Conservation (phyloP, 306 rosid genomes). For the Quercus cerris region DNA sequence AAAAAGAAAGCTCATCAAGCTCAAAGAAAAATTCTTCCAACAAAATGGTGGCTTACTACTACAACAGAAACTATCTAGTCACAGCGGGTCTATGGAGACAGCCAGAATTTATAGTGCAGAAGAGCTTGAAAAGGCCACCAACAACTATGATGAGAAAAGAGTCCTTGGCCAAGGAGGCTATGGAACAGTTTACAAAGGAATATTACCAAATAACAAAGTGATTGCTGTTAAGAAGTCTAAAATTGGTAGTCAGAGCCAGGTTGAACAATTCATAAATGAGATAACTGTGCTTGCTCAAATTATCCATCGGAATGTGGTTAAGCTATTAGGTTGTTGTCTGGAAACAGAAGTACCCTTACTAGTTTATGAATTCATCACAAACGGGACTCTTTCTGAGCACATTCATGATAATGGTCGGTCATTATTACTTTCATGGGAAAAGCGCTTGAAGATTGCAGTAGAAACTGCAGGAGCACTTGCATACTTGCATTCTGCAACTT, state of each 20-base stretch:
- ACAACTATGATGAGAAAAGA: background rate
- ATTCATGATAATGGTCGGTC: slow-evolving; percentile 1
- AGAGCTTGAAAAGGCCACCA: slow-evolving; percentile 24
- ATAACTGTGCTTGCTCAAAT: slow-evolving; percentile 23
- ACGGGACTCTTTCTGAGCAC: slow-evolving; percentile 10
- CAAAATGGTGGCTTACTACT: slow-evolving; percentile 24
- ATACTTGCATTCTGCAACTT: slow-evolving; percentile 18
- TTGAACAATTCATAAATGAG: slow-evolving; percentile 26
- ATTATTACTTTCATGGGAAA: slow-evolving; percentile 5
- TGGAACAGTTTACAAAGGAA: slow-evolving; percentile 22
- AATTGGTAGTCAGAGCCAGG: slow-evolving; percentile 9
- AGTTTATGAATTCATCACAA: slow-evolving; percentile 25
- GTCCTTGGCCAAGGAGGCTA: slow-evolving; percentile 19
- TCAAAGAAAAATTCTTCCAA: slow-evolving; percentile 15
- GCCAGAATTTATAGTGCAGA: slow-evolving; percentile 5
- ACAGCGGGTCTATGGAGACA: background rate
- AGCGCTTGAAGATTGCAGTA: slow-evolving; percentile 6
- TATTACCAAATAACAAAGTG: background rate
- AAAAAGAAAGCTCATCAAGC: background rate
- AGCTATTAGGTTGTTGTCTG: slow-evolving; percentile 25
- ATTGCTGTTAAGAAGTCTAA: slow-evolving; percentile 28
- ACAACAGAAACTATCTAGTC: slow-evolving; percentile 13
- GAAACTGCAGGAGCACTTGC: slow-evolving; percentile 22
- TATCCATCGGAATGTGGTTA: slow-evolving; percentile 18
- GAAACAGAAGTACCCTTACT: slow-evolving; percentile 23